Base-by-base conservation (phyloP, 345 rosid species). In the Carallia brachiata region DNA sequence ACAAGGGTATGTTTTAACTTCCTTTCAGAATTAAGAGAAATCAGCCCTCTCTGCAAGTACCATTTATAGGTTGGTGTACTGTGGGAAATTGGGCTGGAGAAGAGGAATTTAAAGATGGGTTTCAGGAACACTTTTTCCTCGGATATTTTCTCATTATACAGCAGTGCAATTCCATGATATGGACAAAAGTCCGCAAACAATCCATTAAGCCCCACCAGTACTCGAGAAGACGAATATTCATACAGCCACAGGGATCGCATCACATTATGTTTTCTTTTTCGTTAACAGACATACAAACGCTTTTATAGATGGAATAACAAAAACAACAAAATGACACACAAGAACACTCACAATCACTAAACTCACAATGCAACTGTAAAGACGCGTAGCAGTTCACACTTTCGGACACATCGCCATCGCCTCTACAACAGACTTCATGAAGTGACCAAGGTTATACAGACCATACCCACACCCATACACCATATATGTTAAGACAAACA, bases 191-290 rank as follows among this genome's bases (percentile, higher is more conserved):
- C 75, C 40, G 30, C 54, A 18, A 69, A 44, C 9, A 31, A 63
- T 54, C n/a, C 53, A 55, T 30, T n/a, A n/a, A 63, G 31, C 62
- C 67, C 68, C 39, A 63, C 69, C 69, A 18, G 19, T 52, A 55
- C 31, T 71, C 62, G 39, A 37, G 27, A 34, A 65, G 31, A 36
- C 56, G 6, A 10, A 47, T 34, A 37, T 39, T 36, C 56, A 2
- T 34, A 57, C 34, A 57, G 36, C 53, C 56, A 36, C 17, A 15
- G 30, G 48, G 56, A 28, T 44, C 23, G 40, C 63, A 72, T 4
- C 47, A 57, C 58, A 44, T 9, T n/a, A 62, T 70, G 70, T 56
- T 27, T 16, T 27, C 62, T 67, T 23, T 55, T 10, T 40, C 62
- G 27, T 61, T 70, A 36, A 60, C 58, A 60, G 47, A 69, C 58